phyloP scores from a whole-genome alignment of 345 rosid species.

The Toxicodendron radicans region DNA sequence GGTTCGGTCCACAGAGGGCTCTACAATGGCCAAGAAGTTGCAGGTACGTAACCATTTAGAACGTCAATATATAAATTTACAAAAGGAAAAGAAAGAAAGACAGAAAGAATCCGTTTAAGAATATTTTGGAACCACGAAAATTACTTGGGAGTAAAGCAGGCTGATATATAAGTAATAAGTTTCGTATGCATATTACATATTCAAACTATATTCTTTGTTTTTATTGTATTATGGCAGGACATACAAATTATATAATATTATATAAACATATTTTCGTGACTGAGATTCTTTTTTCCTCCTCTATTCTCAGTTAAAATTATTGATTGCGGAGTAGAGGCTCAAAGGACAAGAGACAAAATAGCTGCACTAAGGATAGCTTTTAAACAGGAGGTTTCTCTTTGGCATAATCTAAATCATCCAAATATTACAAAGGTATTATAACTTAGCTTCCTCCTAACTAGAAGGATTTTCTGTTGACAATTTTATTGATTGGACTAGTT shows the following conservation, averaged over 20 bases:
- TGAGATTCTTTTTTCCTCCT: neutral
- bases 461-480: no score
- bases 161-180: no score
- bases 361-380: constrained; percentile 33
- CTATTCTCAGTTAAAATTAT: constrained; percentile 32
- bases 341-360: constrained; percentile 31
- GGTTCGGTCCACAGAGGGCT: constrained; percentile 37
- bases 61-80: neutral
- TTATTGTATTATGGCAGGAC: no score
- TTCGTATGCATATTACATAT: no score
- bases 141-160: no score
- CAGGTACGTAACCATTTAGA: constrained; percentile 19
- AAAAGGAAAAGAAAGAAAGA: no score
- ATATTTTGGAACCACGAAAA: no score
- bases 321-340: constrained; percentile 36
- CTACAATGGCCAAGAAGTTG: constrained; percentile 41
- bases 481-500: no score
- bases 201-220: no score
- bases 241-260: no score
- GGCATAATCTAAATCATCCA: constrained; percentile 42
- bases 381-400: constrained; percentile 35
- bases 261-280: neutral
- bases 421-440: constrained; percentile 33
- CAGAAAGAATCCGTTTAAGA: no score
- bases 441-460: no score